These are phyloP conservation scores for Thielaviopsis euricoi DNA, from an alignment of 2,329 filamentous ascomycete species.

Conservation along the genomic window DNA sequence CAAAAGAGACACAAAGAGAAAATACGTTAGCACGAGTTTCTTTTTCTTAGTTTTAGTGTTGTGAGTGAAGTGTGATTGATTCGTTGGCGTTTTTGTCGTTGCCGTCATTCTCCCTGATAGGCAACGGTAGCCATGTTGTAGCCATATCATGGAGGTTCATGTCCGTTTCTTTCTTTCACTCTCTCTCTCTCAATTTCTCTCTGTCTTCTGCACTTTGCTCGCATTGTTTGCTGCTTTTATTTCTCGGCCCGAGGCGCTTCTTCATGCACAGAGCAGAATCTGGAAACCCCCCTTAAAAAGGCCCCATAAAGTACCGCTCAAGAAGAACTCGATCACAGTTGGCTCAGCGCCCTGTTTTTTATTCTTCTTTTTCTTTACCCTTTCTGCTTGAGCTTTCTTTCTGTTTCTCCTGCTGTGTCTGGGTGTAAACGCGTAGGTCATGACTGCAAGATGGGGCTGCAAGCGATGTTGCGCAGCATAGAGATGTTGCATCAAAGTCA, in stretches of 20 bases:
- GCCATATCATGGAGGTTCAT: background rate
- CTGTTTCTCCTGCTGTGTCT: background rate
- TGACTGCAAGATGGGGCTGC: conserved; percentile 9
- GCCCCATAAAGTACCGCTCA: no score
- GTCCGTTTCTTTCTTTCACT: background rate
- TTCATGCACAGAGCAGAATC: background rate
- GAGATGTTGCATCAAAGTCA: conserved; percentile 3
- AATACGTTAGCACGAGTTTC: conserved; percentile 13
- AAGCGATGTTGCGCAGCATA: conserved; percentile 11
- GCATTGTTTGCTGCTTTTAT: background rate
- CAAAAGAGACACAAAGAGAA: conserved; percentile 6
- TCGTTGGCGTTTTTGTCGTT: no score
- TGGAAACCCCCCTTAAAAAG: background rate
- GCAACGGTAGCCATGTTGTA: conserved; percentile 1
- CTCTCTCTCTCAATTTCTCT: background rate
- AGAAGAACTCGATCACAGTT: no score
- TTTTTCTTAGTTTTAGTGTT: no score
- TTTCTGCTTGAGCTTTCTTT: no score
- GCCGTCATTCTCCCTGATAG: background rate
- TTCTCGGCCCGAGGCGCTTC: background rate
- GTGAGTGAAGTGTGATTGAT: background rate
- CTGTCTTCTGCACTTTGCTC: no score
- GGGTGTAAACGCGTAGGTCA: background rate
- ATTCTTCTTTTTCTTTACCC: background rate
- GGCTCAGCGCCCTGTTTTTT: no score